Percentiles rank a stretch among this genome's conserved stretches.
These are phyloP conservation scores for Parafenestella ontariensis DNA, from an alignment of 2,329 filamentous ascomycete genomes.

Conservation along the genomic window DNA sequence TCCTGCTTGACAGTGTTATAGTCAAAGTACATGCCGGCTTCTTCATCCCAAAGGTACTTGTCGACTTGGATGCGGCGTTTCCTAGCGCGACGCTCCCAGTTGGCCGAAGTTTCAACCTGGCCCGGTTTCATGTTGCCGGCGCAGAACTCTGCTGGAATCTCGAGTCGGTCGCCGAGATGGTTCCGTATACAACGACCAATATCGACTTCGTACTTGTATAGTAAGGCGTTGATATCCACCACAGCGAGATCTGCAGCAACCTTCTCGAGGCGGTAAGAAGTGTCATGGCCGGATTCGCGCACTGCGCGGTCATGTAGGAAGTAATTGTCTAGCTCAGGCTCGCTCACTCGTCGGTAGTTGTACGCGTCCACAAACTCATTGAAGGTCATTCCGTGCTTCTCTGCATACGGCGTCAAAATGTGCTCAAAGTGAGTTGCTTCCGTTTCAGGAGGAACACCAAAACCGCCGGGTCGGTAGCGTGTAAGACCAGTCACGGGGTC, in stretches of 20 bases:
- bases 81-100: conserved; percentile 89
- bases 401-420: conserved; percentile 78
- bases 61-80: conserved; percentile 85
- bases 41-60: conserved; percentile 91
- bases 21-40: conserved; percentile 96
- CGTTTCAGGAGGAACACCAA: conserved; percentile 89
- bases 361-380: conserved; percentile 87
- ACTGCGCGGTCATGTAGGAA: conserved; percentile 96
- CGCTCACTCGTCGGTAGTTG: conserved; percentile 74
- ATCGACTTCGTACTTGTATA: conserved; percentile 97
- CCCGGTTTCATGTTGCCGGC: conserved; percentile 68
- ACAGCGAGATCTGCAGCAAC: conserved; percentile 83
- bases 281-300: conserved; percentile 95
- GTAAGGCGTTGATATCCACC: conserved; percentile 89
- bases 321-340: conserved; percentile 92
- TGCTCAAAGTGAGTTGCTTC: conserved; percentile 88
- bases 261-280: conserved; percentile 88
- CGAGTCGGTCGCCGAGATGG: conserved; percentile 81
- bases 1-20: conserved; percentile 86
- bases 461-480: conserved; percentile 81
- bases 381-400: conserved; percentile 84
- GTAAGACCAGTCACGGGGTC: conserved; percentile 82
- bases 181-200: conserved; percentile 86
- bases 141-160: conserved; percentile 84
- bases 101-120: conserved; percentile 79